Evolutionary conservation across 1,139 yeast species (phyloP).

Genomic region (Yamadazyma trypodendri): DNA sequence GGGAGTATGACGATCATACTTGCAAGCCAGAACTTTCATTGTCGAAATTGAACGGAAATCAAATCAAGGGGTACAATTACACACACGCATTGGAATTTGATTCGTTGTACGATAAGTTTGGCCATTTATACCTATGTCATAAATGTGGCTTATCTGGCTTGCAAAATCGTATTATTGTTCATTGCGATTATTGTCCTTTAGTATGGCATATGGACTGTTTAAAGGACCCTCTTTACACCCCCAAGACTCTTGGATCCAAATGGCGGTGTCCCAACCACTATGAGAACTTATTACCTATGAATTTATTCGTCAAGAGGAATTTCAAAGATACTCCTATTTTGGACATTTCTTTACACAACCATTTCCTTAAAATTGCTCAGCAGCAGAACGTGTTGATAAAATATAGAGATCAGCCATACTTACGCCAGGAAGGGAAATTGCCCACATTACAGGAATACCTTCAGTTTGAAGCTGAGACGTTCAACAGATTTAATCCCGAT

Average conservation of each 20-base stretch:
- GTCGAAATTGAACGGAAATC: conserved; percentile 39
- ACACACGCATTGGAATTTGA: conserved; percentile 62
- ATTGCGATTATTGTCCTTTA: conserved; percentile 85
- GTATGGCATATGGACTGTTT: conserved; percentile 93
- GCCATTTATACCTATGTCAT: conserved; percentile 68
- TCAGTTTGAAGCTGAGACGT: conserved; percentile 28
- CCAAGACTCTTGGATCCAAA: conserved; percentile 75
- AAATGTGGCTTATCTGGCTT: conserved; percentile 73
- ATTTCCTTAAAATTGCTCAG: conserved; percentile 36
- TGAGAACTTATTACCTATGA: conserved; percentile 48
- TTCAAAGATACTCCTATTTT: conserved; percentile 54
- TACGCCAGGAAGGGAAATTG: conserved; percentile 17
- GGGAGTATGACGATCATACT: conserved; percentile 67
- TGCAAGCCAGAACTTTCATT: conserved; percentile 50
- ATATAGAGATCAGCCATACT: conserved; percentile 65
- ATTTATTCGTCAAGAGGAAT: conserved; percentile 37
- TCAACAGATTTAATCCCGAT: conserved; percentile 16
- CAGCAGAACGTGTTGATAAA: conserved; percentile 59
- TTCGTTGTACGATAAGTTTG: conserved; percentile 60
- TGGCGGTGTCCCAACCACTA: conserved; percentile 96
- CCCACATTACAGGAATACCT: conserved; percentile 33
- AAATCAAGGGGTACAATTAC: conserved; percentile 36
- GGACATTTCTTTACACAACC: conserved; percentile 46
- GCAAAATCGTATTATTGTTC: conserved; percentile 51
- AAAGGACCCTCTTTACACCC: conserved; percentile 68